Evolutionary conservation across 2,329 filamentous ascomycete species (phyloP).

Genomic region (Plenodomus lindquistii): DNA sequence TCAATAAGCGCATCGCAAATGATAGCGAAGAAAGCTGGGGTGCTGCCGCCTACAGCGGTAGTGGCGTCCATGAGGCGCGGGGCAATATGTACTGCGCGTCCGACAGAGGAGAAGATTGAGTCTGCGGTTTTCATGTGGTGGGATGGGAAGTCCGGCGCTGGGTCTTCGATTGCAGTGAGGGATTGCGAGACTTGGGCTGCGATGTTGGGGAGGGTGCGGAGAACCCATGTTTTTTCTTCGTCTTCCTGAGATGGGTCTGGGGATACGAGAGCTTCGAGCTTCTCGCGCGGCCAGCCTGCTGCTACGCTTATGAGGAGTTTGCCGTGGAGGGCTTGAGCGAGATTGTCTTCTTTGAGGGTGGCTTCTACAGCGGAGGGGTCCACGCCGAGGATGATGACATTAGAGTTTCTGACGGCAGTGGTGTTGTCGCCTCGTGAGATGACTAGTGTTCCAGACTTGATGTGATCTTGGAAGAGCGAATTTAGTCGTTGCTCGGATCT

Average conservation of each 20-base stretch:
- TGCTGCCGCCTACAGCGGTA: constrained; percentile 35
- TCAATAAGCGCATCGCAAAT: constrained; percentile 39
- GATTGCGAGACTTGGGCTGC: constrained; percentile 51
- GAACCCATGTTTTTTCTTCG: constrained; percentile 34
- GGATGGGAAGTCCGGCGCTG: constrained; percentile 17
- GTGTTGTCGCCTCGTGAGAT: constrained; percentile 43
- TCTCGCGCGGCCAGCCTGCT: constrained; percentile 53
- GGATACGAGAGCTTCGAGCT: constrained; percentile 14
- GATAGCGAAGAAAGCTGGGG: constrained; percentile 38
- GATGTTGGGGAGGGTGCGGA: constrained; percentile 53
- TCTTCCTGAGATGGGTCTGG: constrained; percentile 3
- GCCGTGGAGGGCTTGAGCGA: constrained; percentile 45
- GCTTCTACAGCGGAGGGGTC: constrained; percentile 52
- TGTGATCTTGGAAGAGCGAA: constrained; percentile 36
- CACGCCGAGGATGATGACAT: constrained; percentile 53
- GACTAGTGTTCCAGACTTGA: constrained; percentile 31
- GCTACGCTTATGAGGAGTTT: constrained; percentile 59
- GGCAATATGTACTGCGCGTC: constrained; percentile 23
- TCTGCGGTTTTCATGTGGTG: constrained; percentile 19
- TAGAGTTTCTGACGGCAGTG: constrained; percentile 41
- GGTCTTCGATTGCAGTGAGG: constrained; percentile 41
- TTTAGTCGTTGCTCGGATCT: constrained; percentile 42
- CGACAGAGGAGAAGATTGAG: constrained; percentile 30
- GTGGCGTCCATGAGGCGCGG: constrained; percentile 31
- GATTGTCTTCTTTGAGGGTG: constrained; percentile 44